phyloP scores from a whole-genome alignment of 768 basidiomycete genomes.

The Amanita subjunquillea region DNA sequence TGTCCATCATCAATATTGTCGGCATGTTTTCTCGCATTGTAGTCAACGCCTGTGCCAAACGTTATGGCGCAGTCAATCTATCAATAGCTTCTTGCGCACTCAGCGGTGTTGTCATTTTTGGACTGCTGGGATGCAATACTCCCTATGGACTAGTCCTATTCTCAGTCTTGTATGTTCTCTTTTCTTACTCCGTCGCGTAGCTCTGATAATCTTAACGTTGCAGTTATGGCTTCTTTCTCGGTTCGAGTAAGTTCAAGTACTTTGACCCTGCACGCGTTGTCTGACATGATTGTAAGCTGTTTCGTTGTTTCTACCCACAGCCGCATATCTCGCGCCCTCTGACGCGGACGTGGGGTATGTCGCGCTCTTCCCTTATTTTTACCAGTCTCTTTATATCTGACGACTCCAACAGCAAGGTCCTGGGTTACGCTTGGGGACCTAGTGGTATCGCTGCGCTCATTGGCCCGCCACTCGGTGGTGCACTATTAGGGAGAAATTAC shows the following conservation, averaged over 20 bases:
- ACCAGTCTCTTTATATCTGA: not conserved
- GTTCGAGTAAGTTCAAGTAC: conserved; percentile 1
- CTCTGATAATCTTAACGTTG: not conserved
- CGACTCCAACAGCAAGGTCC: not conserved
- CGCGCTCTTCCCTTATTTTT: too few relatives aligned
- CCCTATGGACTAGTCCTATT: conserved; percentile 2
- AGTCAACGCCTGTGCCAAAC: not conserved
- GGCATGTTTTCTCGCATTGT: conserved; percentile 2
- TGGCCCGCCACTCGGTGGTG: conserved; percentile 4
- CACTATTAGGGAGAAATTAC: conserved; percentile 4
- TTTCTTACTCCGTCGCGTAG: not conserved
- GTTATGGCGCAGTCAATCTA: conserved; percentile 3
- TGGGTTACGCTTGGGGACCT: conserved; percentile 6
- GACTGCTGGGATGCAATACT: conserved; percentile 3
- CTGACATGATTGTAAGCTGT: conserved; percentile 1
- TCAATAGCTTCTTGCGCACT: not conserved
- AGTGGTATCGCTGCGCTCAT: conserved; percentile 5
- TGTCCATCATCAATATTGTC: conserved; percentile 2
- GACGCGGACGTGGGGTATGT: conserved; percentile 7
- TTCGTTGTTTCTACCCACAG: conserved; percentile 2
- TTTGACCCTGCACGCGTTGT: not conserved
- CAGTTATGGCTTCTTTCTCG: conserved; percentile 6
- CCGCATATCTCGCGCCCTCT: conserved; percentile 1
- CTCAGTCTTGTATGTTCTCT: not conserved
- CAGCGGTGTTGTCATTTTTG: conserved; percentile 1